Conservation (phyloP, 768 basidiomycete genomes). For the Lactarius indigo region DNA sequence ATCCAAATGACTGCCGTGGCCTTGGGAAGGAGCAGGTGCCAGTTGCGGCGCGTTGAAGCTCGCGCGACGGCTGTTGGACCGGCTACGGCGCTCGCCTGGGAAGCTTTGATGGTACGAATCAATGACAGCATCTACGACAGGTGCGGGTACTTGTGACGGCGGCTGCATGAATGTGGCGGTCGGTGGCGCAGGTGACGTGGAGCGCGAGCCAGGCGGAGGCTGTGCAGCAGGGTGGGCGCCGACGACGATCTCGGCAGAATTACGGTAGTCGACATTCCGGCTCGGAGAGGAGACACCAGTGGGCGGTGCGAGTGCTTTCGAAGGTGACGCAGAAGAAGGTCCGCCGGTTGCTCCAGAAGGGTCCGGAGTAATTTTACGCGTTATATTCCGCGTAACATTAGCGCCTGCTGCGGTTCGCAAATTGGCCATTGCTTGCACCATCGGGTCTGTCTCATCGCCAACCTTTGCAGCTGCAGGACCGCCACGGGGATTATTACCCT, state of each 20-base stretch:
- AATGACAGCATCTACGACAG: constrained; percentile 68
- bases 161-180: constrained; percentile 76
- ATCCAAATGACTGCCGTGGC: constrained; percentile 30
- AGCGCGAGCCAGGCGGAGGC: constrained; percentile 53
- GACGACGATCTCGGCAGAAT: constrained; percentile 75
- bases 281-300: constrained; percentile 25
- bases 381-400: constrained; percentile 29
- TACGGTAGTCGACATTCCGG: constrained; percentile 60
- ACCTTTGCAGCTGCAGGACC: constrained; percentile 17
- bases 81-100: constrained; percentile 73
- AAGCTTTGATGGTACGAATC: constrained; percentile 78
- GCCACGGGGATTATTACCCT: constrained; percentile 33
- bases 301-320: constrained; percentile 23
- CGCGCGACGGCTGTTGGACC: constrained; percentile 37
- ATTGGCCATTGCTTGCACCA: constrained; percentile 38
- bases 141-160: constrained; percentile 40
- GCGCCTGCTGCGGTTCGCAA: constrained; percentile 31
- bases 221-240: constrained; percentile 55
- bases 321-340: constrained; percentile 19
- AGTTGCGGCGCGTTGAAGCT: constrained; percentile 30
- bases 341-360: not conserved
- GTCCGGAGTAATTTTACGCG: constrained; percentile 27
- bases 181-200: constrained; percentile 69
- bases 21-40: constrained; percentile 29
- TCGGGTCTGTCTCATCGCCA: constrained; percentile 38